These are phyloP conservation scores for Primulina tabacum DNA, from an alignment of 257 asterid genomes.

Conservation along the genomic window DNA sequence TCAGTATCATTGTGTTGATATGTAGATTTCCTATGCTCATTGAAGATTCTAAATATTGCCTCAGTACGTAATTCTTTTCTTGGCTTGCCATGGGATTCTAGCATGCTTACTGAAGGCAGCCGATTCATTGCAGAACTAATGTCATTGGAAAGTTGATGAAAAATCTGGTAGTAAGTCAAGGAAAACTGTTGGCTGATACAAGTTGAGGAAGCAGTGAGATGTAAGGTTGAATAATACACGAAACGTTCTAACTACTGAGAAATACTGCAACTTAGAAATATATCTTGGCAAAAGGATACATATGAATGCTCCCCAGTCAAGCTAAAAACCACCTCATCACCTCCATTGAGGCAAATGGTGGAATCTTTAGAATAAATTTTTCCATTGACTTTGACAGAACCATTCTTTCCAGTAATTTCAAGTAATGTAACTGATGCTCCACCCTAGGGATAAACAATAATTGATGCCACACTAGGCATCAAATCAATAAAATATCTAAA, in stretches of 20 bases:
- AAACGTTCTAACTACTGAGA: slow-evolving; percentile 12
- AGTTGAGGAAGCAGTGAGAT: neutral
- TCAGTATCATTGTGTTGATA: slow-evolving; percentile 51
- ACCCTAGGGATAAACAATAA: slow-evolving; percentile 33
- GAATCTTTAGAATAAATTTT: slow-evolving; percentile 59
- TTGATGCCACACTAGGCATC: neutral
- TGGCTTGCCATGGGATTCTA: slow-evolving; percentile 74
- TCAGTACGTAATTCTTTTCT: slow-evolving; percentile 60
- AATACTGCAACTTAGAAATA: neutral
- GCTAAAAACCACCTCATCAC: slow-evolving; percentile 87
- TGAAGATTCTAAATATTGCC: slow-evolving; percentile 53
- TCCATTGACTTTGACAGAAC: slow-evolving; percentile 80
- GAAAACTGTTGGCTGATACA: slow-evolving; percentile 24
- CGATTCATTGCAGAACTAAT: slow-evolving; percentile 38
- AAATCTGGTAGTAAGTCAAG: slow-evolving; percentile 66
- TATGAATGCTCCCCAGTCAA: slow-evolving; percentile 63
- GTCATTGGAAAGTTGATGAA: slow-evolving; percentile 48
- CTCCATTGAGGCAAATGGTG: slow-evolving; percentile 61
- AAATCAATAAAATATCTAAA: neutral
- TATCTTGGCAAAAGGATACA: slow-evolving; percentile 61
- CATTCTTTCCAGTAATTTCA: slow-evolving; percentile 73
- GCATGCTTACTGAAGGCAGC: slow-evolving; percentile 54
- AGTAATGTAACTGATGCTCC: slow-evolving; percentile 60
- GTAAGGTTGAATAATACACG: slow-evolving; percentile 11
- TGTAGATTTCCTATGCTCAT: slow-evolving; percentile 50